Percentiles rank a stretch among this genome's conserved stretches.
Evolutionary conservation across 495 filamentous ascomycete genomes (phyloP).

Genomic region (Penicillium steckii): DNA sequence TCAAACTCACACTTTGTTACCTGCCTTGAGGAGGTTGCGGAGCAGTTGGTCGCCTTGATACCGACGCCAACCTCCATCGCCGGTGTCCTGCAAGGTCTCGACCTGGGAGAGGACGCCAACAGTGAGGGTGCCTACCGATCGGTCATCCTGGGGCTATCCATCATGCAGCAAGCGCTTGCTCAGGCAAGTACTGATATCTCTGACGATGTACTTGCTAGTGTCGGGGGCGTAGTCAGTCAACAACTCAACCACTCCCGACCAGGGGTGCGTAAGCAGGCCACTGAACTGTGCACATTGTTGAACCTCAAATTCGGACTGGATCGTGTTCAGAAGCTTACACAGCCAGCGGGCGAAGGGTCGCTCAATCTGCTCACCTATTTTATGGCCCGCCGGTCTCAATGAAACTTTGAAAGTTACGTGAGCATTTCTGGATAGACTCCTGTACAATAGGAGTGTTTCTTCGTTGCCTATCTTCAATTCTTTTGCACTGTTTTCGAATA

Average conservation of each 20-base stretch:
- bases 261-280: constrained; percentile 75
- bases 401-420: not conserved
- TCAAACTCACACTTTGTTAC: constrained; percentile 54
- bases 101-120: constrained; percentile 34
- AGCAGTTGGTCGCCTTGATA: constrained; percentile 50
- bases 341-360: constrained; percentile 60
- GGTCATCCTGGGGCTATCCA: constrained; percentile 52
- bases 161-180: constrained; percentile 18
- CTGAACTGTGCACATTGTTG: constrained; percentile 73
- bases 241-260: constrained; percentile 71
- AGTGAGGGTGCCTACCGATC: constrained; percentile 31
- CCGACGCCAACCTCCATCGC: constrained; percentile 48
- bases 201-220: constrained; percentile 26
- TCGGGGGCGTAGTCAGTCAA: constrained; percentile 55
- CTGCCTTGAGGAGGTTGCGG: constrained; percentile 56
- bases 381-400: constrained; percentile 56
- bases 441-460: constrained; percentile 2
- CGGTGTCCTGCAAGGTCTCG: constrained; percentile 23
- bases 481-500: not conserved
- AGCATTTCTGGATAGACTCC: not conserved
- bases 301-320: constrained; percentile 60
- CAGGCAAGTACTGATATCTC: constrained; percentile 23
- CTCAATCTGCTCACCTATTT: constrained; percentile 83
- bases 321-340: constrained; percentile 64
- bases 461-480: not conserved